These are phyloP conservation scores for Usnea hakonensis DNA, from an alignment of 495 filamentous ascomycete species.

Conservation along the genomic window DNA sequence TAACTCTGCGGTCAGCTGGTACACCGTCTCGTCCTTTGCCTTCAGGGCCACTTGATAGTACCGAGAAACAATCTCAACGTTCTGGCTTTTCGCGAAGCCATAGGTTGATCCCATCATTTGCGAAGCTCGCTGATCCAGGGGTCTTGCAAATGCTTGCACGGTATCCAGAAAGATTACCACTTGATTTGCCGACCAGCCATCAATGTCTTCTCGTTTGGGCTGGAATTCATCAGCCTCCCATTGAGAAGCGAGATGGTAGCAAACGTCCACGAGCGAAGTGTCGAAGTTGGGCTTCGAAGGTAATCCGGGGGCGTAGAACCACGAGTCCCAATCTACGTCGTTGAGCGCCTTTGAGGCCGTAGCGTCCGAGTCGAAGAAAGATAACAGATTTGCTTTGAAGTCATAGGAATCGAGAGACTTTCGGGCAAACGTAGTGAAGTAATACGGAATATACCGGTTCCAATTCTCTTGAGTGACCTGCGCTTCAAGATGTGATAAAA, in stretches of 20 bases:
- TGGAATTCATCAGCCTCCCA: slow-evolving; percentile 61
- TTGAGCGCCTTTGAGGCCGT: slow-evolving; percentile 59
- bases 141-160: slow-evolving; percentile 54
- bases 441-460: slow-evolving; percentile 90
- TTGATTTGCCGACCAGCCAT: slow-evolving; percentile 72
- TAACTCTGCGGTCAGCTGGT: slow-evolving; percentile 61
- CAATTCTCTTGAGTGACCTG: slow-evolving; percentile 79
- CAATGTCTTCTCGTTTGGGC: slow-evolving; percentile 59
- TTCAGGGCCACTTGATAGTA: slow-evolving; percentile 72
- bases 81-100: slow-evolving; percentile 57
- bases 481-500: slow-evolving; percentile 77
- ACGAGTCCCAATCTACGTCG: slow-evolving; percentile 75
- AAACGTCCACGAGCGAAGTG: slow-evolving; percentile 76
- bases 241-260: slow-evolving; percentile 70
- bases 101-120: slow-evolving; percentile 66
- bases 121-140: slow-evolving; percentile 54
- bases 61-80: slow-evolving; percentile 74
- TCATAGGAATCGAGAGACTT: slow-evolving; percentile 87
- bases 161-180: slow-evolving; percentile 80
- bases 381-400: slow-evolving; percentile 77
- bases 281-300: slow-evolving; percentile 88
- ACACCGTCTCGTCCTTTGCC: slow-evolving; percentile 57
- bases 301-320: slow-evolving; percentile 77
- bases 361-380: slow-evolving; percentile 68
- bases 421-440: slow-evolving; percentile 72